These are phyloP conservation scores for Arctium lappa DNA, from an alignment of 129 eudicot genomes.

Conservation along the genomic window DNA sequence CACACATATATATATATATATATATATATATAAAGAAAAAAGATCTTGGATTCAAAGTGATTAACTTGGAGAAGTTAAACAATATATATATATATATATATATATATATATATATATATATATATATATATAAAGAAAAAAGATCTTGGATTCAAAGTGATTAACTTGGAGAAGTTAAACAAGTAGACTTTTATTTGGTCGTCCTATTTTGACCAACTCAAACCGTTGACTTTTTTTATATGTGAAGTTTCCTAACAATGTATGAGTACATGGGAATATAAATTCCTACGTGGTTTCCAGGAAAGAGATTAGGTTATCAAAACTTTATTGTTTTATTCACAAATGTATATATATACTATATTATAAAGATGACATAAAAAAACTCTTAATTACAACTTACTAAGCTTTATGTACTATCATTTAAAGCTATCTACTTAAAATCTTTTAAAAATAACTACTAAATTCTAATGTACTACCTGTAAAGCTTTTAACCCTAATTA, in stretches of 20 bases:
- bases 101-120: no score
- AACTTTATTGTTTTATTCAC: no score
- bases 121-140: not conserved
- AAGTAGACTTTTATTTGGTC: not conserved
- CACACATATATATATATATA: no score
- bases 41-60: not conserved
- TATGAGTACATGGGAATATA: not conserved
- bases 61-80: slow-evolving; percentile 19
- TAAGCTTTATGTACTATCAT: no score
- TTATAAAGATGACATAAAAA: no score
- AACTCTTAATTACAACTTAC: no score
- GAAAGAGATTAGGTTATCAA: no score
- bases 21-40: not conserved
- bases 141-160: not conserved
- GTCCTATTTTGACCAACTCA: slow-evolving; percentile 4
- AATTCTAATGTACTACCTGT: no score
- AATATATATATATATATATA: no score
- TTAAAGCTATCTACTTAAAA: no score
- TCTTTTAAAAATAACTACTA: no score
- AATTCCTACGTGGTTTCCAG: not conserved
- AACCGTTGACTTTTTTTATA: slow-evolving; percentile 1
- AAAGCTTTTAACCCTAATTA: no score
- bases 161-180: slow-evolving; percentile 13
- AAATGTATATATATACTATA: not conserved
- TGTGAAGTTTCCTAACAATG: not conserved